Conservation (phyloP, 2,329 filamentous ascomycete species). For the Bipolaris sorokiniana region DNA sequence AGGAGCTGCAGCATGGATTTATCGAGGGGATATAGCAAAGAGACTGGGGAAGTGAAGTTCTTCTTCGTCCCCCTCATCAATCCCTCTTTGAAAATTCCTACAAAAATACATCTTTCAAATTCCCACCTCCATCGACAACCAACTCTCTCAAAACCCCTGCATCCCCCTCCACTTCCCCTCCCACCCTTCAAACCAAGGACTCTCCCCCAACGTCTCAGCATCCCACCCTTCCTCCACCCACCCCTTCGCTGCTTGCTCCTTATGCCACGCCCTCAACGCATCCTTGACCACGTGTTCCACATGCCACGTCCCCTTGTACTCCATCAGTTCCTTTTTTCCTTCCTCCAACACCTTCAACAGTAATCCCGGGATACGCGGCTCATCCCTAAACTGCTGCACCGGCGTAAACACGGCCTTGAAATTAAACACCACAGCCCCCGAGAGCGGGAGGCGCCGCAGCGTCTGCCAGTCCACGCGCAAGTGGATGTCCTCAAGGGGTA, state of each 20-base stretch:
- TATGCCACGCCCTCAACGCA: slow-evolving; percentile 66
- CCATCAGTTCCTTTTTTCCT: slow-evolving; percentile 73
- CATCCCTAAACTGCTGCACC: slow-evolving; percentile 69
- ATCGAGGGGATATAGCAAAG: slow-evolving; percentile 19
- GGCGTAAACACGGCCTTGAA: slow-evolving; percentile 88
- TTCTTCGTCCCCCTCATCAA: no score
- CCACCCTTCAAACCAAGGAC: slow-evolving; percentile 79
- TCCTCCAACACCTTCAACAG: slow-evolving; percentile 71
- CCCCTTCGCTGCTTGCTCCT: slow-evolving; percentile 69
- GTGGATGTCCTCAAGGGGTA: slow-evolving; percentile 66
- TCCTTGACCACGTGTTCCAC: slow-evolving; percentile 75
- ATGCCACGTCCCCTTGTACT: slow-evolving; percentile 84
- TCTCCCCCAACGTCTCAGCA: slow-evolving; percentile 72
- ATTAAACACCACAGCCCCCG: slow-evolving; percentile 79
- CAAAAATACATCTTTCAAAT: no score
- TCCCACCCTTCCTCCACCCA: slow-evolving; percentile 68
- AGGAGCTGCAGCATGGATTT: slow-evolving; percentile 44
- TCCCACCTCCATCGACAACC: no score
- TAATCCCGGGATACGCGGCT: slow-evolving; percentile 74
- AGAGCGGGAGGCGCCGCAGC: slow-evolving; percentile 76
- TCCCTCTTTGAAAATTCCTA: no score
- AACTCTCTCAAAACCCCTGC: slow-evolving; percentile 61
- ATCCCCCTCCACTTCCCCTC: slow-evolving; percentile 72
- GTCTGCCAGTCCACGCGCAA: slow-evolving; percentile 91
- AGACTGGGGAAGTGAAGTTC: slow-evolving; percentile 13